phyloP scores from a whole-genome alignment of 805 yeast genomes.

The Diddensiella caesifluorescens region DNA sequence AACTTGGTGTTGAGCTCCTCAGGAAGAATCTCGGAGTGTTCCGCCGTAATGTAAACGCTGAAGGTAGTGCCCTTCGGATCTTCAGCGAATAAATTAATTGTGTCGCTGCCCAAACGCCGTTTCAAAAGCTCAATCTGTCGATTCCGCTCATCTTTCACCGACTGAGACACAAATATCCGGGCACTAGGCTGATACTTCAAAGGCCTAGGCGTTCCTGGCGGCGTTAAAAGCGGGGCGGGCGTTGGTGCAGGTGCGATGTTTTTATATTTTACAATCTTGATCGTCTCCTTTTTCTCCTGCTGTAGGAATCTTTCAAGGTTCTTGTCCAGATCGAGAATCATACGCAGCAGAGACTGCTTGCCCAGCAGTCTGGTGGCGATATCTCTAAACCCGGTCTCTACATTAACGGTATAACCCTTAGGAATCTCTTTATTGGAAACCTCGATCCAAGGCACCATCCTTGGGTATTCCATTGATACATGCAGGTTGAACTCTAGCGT shows the following conservation, averaged over 20 bases:
- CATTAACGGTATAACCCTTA: conserved; percentile 57
- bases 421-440: conserved; percentile 67
- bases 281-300: conserved; percentile 54
- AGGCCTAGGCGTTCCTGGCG: conserved; percentile 4
- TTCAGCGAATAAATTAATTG: conserved; percentile 6
- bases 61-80: conserved; percentile 8
- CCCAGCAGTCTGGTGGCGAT: conserved; percentile 36
- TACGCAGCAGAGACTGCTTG: conserved; percentile 44
- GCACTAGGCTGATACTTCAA: conserved; percentile 1
- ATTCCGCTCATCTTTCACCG: conserved; percentile 16
- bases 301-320: conserved; percentile 54
- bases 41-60: conserved; percentile 15
- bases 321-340: conserved; percentile 50
- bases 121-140: conserved; percentile 19
- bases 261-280: conserved; percentile 49
- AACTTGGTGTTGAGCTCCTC: conserved; percentile 13
- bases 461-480: conserved; percentile 55
- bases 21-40: conserved; percentile 18
- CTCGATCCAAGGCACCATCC: conserved; percentile 43
- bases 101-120: conserved; percentile 15
- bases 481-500: conserved; percentile 47
- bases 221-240: background rate
- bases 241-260: background rate
- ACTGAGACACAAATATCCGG: conserved; percentile 18
- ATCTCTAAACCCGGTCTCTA: conserved; percentile 58